A percentile compares a stretch with the other conserved stretches of the same genome.
Conservation (phyloP, 805 yeast genomes). For the Ogataea ganodermae region DNA sequence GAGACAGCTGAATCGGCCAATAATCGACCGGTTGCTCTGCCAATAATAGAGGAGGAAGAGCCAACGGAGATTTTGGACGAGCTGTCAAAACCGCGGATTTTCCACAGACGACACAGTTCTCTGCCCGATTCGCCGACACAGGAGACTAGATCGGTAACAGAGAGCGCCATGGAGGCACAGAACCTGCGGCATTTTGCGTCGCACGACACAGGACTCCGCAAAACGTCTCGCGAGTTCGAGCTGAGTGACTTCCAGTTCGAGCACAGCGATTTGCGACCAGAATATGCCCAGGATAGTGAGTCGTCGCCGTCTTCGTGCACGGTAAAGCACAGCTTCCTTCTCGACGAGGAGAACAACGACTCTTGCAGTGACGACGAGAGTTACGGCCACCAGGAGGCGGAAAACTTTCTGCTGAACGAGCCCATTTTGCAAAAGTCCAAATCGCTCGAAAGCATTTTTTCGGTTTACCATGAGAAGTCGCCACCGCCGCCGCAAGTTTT, state of each 20-base stretch:
- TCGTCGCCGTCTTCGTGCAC: slow-evolving; percentile 26
- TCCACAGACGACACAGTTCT: slow-evolving; percentile 26
- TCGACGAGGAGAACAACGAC: neutral
- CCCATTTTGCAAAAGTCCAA: slow-evolving; percentile 18
- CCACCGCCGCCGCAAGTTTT: neutral
- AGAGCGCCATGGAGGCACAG: slow-evolving; percentile 8
- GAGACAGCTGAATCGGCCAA: neutral
- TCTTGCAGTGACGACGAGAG: slow-evolving; percentile 11
- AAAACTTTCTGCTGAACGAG: neutral
- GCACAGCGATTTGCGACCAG: neutral
- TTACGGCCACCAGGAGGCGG: neutral
- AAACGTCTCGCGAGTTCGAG: slow-evolving; percentile 8
- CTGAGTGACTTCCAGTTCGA: slow-evolving; percentile 17
- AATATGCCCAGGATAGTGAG: neutral
- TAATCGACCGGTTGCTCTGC: neutral
- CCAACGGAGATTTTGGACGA: neutral
- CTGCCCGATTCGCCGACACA: slow-evolving; percentile 18
- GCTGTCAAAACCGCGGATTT: too few relatives aligned
- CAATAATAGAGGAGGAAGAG: slow-evolving; percentile 1
- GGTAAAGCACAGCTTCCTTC: slow-evolving; percentile 21
- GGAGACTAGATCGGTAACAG: neutral
- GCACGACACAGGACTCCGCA: slow-evolving; percentile 32
- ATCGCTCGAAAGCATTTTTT: slow-evolving; percentile 36
- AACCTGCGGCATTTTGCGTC: slow-evolving; percentile 36
- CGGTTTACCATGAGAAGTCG: slow-evolving; percentile 5